phyloP scores from a whole-genome alignment of 1,284 basidiomycete species.

The Sphaerobolus stellatus region DNA sequence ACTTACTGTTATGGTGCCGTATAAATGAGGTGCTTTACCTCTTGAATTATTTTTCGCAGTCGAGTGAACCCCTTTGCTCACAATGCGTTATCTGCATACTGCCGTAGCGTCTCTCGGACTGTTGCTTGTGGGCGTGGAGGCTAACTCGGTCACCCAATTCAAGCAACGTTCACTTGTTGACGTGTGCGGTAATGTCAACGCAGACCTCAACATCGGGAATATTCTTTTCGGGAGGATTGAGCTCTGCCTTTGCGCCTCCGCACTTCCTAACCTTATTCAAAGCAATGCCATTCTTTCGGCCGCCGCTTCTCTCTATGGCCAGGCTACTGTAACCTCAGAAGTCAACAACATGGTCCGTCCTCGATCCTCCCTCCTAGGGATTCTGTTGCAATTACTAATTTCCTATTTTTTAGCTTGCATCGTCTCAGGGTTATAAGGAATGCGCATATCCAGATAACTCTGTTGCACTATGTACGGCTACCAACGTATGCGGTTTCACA shows the following conservation, averaged over 20 bases:
- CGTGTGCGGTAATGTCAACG: conserved; percentile 40
- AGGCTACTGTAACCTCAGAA: conserved; percentile 24
- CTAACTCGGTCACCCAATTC: conserved; percentile 3
- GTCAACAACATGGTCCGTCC: conserved; percentile 37
- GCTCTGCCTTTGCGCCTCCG: conserved; percentile 41
- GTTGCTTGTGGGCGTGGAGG: neutral
- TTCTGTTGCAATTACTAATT: conserved; percentile 6
- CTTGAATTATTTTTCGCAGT: no score
- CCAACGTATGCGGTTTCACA: conserved; percentile 43
- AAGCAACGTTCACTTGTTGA: conserved; percentile 29
- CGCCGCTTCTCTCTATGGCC: conserved; percentile 35
- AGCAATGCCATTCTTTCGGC: conserved; percentile 30
- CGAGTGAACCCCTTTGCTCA: neutral
- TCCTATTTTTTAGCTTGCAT: conserved; percentile 24
- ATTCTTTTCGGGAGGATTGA: conserved; percentile 36
- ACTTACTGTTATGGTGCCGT: no score
- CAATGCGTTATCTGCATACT: conserved; percentile 3
- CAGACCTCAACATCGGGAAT: conserved; percentile 31
- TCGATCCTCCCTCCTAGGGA: neutral
- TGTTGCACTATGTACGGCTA: conserved; percentile 34
- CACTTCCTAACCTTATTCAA: conserved; percentile 33
- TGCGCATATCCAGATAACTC: conserved; percentile 46
- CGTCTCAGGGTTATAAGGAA: conserved; percentile 21
- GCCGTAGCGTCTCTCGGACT: neutral
- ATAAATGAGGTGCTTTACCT: neutral